Evolutionary conservation across 2,329 filamentous ascomycete species (phyloP).

Genomic region (Colletotrichum aenigma): DNA sequence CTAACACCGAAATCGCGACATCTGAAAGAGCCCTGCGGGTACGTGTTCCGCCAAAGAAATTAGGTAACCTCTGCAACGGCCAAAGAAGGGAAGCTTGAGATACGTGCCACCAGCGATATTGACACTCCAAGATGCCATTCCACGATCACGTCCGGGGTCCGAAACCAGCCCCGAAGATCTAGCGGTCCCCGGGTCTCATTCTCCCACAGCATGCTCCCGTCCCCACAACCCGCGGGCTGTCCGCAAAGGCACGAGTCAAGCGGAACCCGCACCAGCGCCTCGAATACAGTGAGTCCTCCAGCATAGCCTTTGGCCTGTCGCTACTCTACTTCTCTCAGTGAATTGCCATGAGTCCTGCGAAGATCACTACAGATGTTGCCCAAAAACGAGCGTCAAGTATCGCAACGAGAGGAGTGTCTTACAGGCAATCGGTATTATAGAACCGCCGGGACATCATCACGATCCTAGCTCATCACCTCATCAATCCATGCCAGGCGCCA

Average conservation of each 20-base stretch:
- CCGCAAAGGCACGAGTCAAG: background rate
- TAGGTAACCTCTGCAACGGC: background rate
- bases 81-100: background rate
- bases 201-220: background rate
- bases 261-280: background rate
- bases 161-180: background rate
- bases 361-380: rapidly evolving
- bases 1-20: background rate
- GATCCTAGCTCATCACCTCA: background rate
- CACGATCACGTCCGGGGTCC: background rate
- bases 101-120: background rate
- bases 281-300: background rate
- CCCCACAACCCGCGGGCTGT: background rate
- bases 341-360: background rate
- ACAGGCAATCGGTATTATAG: background rate
- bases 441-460: rapidly evolving
- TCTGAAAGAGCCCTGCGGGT: background rate
- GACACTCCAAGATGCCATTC: background rate
- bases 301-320: rapidly evolving
- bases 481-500: background rate
- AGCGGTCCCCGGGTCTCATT: background rate
- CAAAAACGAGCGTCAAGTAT: background rate
- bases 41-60: background rate
- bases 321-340: rapidly evolving
- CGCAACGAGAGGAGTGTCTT: too few relatives aligned